These are phyloP conservation scores for Fagopyrum esculentum DNA, from an alignment of 148 eudicot genomes.

Conservation along the genomic window DNA sequence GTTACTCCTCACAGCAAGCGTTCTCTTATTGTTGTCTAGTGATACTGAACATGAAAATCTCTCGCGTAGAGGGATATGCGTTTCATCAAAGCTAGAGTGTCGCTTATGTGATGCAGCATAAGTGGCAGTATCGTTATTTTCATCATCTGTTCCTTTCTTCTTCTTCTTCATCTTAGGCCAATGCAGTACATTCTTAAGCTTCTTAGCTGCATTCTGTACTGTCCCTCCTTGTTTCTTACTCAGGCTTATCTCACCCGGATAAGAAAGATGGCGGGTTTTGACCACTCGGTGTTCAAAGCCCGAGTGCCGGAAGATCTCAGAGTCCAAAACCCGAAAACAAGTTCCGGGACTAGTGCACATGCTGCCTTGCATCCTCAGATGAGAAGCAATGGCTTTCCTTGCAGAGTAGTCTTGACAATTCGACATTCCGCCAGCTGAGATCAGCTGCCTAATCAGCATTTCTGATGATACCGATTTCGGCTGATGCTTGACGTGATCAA, in stretches of 20 bases:
- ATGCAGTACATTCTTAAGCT: conserved; percentile 47
- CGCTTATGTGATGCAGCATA: conserved; percentile 19
- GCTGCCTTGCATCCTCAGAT: conserved; percentile 51
- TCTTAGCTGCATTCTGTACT: conserved; percentile 33
- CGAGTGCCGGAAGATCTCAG: conserved; percentile 50
- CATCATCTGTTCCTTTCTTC: conserved; percentile 28
- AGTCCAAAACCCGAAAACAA: conserved; percentile 57
- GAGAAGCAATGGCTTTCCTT: conserved; percentile 69
- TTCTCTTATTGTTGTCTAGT: conserved; percentile 54
- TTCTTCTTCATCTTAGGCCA: conserved; percentile 53
- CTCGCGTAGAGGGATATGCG: conserved; percentile 61
- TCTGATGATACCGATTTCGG: conserved; percentile 72
- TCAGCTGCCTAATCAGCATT: conserved; percentile 49
- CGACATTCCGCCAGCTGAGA: conserved; percentile 85
- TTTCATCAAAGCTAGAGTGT: conserved; percentile 28
- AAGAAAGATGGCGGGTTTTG: conserved; percentile 21
- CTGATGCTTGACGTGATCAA: conserved; percentile 68
- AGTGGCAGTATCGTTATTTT: not conserved
- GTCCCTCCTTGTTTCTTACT: conserved; percentile 28
- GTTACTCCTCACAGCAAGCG: conserved; percentile 71
- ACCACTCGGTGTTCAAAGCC: conserved; percentile 33
- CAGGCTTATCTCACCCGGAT: conserved; percentile 30
- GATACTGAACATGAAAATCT: conserved; percentile 39
- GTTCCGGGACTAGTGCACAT: conserved; percentile 78
- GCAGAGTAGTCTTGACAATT: conserved; percentile 56